These are phyloP conservation scores for Tolypocladium amazonense DNA, from an alignment of 2,329 filamentous ascomycete species.

Conservation along the genomic window DNA sequence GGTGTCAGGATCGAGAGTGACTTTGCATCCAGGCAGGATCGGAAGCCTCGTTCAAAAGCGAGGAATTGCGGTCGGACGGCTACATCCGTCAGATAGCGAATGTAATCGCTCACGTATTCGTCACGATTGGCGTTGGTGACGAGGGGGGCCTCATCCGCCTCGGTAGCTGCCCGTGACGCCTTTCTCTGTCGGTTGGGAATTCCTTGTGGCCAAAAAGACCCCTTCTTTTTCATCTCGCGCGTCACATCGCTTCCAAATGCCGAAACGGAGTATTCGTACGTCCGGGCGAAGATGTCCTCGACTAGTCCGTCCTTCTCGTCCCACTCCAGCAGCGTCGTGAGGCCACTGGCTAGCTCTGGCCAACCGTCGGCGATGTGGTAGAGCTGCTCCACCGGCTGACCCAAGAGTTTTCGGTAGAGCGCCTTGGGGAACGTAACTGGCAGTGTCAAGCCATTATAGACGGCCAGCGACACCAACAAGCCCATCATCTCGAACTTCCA, in stretches of 20 bases:
- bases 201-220: constrained; percentile 44
- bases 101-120: constrained; percentile 74
- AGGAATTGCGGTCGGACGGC: constrained; percentile 68
- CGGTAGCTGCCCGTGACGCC: constrained; percentile 8
- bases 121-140: constrained; percentile 74
- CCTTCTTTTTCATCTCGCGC: constrained; percentile 38
- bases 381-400: constrained; percentile 55
- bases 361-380: constrained; percentile 79
- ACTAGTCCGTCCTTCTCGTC: constrained; percentile 63
- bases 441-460: constrained; percentile 88
- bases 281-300: constrained; percentile 70
- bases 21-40: constrained; percentile 58
- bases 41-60: constrained; percentile 76
- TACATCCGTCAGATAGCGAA: constrained; percentile 68
- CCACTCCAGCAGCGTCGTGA: constrained; percentile 68
- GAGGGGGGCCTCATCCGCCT: constrained; percentile 49
- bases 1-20: constrained; percentile 65
- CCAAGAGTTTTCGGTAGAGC: constrained; percentile 72
- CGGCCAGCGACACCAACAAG: constrained; percentile 73
- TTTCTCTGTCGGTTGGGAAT: constrained; percentile 17
- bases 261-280: constrained; percentile 71
- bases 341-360: constrained; percentile 67
- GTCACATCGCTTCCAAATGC: constrained; percentile 47
- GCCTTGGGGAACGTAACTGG: constrained; percentile 81
- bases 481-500: constrained; percentile 91